Conservation (phyloP, 106 monocot species). For the Allium fistulosum region DNA sequence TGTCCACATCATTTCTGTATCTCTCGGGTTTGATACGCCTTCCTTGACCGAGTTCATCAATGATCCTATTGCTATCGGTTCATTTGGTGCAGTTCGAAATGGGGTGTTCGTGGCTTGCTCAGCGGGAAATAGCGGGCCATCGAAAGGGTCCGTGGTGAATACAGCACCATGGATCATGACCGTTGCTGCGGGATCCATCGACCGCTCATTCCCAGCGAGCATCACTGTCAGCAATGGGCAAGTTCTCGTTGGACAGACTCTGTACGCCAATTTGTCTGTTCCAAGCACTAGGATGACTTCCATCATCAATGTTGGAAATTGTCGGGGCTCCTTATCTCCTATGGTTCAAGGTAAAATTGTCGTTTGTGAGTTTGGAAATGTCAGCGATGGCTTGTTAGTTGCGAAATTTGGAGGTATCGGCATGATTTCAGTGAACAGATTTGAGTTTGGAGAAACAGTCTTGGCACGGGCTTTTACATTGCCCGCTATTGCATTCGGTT, state of each 20-base stretch:
- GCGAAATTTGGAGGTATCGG: constrained; percentile 28
- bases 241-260: constrained; percentile 7
- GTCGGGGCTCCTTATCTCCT: neutral
- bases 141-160: neutral
- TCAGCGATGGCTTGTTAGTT: constrained; percentile 12
- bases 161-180: constrained; percentile 32
- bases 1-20: constrained; percentile 23
- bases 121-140: constrained; percentile 24
- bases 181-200: constrained; percentile 20
- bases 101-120: constrained; percentile 10
- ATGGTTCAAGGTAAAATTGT: constrained; percentile 29
- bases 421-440: constrained; percentile 10
- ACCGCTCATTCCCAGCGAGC: constrained; percentile 8
- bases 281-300: neutral
- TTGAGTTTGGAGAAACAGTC: neutral
- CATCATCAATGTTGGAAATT: neutral
- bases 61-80: constrained; percentile 9
- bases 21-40: neutral
- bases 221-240: constrained; percentile 15
- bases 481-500: neutral
- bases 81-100: constrained; percentile 5
- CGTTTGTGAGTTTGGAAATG: constrained; percentile 11
- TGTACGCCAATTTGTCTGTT: neutral
- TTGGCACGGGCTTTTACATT: neutral
- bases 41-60: neutral